Evolutionary conservation across 2,329 filamentous ascomycete species (phyloP), one percentile per base, ranked within the genome.

Genomic region (Madurella mycetomatis): DNA sequence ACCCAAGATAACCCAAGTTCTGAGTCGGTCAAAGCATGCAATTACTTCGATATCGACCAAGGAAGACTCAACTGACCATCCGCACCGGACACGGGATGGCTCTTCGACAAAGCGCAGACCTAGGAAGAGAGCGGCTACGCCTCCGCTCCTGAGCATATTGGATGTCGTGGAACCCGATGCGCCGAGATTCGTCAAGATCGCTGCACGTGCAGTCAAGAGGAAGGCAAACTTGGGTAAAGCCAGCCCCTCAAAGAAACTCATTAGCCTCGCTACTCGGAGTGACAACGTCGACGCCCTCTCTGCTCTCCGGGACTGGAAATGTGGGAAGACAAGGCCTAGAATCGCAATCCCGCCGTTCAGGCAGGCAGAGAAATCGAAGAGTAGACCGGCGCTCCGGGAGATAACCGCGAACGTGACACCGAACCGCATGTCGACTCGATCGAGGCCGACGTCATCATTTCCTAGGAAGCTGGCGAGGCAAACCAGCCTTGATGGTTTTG

Each of bases 131-230:
- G 54, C 54, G 8, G 42, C 47, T 5, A 61, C 61, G 1, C 69
- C 77, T n/a, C 80, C 80, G 3, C 68, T 66, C 17, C 72, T 86
- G 17, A 79, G 83, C 60, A 84, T 86, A 52, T 64, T 86, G n/a
- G 83, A 86, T 66, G 76, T 84, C 18, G 72, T 79, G 43, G 76
- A 79, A 57, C 65, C 71, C 1, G 63, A 73, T 54, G 79, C 81
- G 0, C 84, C 84, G 1, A 68, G 66, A 1, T 86, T 86, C 58
- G 69, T 87, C 34, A 82, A 76, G 55, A 76, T 87, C 62, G 84
- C 84, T 48, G 82, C 81, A 42, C 80, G 84, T 15, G 74, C 80
- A 49, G 82, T 76, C 4, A 77, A 70, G 51, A 72, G 67, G 49
- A 75, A 73, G 34, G 63, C 58, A 25, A 73, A 75, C 12, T 71